Evolutionary conservation across 225 moss, liverwort and hornwort species (phyloP), one percentile per base, ranked within the genome.

Genomic region (Thuidium tamariscinum): DNA sequence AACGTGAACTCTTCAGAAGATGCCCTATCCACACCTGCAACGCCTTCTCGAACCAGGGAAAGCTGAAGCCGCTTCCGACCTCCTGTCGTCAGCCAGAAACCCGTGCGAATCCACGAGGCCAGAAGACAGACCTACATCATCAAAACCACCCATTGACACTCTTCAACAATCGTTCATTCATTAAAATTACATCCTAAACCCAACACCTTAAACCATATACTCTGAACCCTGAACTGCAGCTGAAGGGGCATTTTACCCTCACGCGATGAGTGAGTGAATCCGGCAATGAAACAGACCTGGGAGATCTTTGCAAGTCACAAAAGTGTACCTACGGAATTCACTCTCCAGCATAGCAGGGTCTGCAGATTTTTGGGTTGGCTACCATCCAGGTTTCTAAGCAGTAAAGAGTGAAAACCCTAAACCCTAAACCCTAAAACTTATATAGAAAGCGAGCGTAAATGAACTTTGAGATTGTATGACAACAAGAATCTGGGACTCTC

Each of bases 31-130:
- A 91, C 74, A 76, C 70, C 89, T 79, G 75, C 64, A 80, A 83
- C 68, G 32, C 84, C 91, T 74, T 89, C 91, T 81, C 74, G 87
- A 89, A 92, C 88, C 79, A 95, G 62, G 55, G 83, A 82, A 89
- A 95, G 65, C 54, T 67, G 87, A 87, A 96, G 83, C 73, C 85
- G 92, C 75, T 93, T 88, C 75, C 87, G 92, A 48, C 90, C 95
- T 80, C 86, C 88, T 79, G 82, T 79, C 52, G 95, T 95, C 37
- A 96, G 88, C 97, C 97, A 97, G 88, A 91, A 96, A 52, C 97
- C 93, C 37, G 95, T 95, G 86, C 97, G 96, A 88, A 97, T 90
- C 97, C 97, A 97, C 49, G 94, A 88, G 67, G 95, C 86, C 83
- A 97, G 85, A 41, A 96, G 93, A 90, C 95, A 97, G 44, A 87